phyloP scores from a whole-genome alignment of 371 early-diverging fungal species.

The Mortierella sp. region DNA sequence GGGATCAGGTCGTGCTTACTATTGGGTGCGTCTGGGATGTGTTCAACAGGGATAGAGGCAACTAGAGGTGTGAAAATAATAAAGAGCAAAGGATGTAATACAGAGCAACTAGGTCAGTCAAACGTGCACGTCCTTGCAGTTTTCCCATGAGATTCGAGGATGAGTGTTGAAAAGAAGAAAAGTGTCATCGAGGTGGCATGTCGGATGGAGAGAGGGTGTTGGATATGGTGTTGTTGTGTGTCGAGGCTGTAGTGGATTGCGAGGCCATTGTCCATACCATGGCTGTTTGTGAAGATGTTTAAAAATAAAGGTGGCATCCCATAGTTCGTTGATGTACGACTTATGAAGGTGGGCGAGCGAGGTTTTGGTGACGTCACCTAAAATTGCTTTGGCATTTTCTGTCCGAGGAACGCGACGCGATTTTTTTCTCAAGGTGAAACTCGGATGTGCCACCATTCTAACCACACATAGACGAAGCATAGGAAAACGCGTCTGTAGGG shows the following conservation, averaged over 20 bases:
- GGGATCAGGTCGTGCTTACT: slow-evolving; percentile 58
- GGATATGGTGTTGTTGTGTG: background rate
- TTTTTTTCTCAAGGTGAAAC: slow-evolving; percentile 4
- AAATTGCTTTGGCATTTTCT: background rate
- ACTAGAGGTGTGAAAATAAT: slow-evolving; percentile 58
- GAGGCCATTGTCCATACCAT: slow-evolving; percentile 14
- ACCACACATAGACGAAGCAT: slow-evolving; percentile 1
- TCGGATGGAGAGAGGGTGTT: background rate
- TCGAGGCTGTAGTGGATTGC: slow-evolving; percentile 11
- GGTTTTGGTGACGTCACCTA: too few species aligned
- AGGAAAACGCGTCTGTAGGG: background rate
- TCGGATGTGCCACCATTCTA: background rate
- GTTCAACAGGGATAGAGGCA: slow-evolving; percentile 92
- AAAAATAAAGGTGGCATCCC: slow-evolving; percentile 2
- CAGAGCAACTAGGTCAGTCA: background rate
- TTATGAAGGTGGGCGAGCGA: background rate
- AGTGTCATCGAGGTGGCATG: background rate
- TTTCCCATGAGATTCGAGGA: slow-evolving; percentile 9
- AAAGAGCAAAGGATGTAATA: background rate
- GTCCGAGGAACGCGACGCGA: background rate
- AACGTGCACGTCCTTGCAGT: slow-evolving; percentile 5
- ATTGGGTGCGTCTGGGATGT: slow-evolving; percentile 93
- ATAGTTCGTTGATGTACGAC: background rate
- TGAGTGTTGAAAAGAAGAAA: background rate
- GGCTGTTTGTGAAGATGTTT: slow-evolving; percentile 5